Evolutionary conservation across 495 filamentous ascomycete genomes (phyloP).

Genomic region (Lasiosphaeris hirsuta): DNA sequence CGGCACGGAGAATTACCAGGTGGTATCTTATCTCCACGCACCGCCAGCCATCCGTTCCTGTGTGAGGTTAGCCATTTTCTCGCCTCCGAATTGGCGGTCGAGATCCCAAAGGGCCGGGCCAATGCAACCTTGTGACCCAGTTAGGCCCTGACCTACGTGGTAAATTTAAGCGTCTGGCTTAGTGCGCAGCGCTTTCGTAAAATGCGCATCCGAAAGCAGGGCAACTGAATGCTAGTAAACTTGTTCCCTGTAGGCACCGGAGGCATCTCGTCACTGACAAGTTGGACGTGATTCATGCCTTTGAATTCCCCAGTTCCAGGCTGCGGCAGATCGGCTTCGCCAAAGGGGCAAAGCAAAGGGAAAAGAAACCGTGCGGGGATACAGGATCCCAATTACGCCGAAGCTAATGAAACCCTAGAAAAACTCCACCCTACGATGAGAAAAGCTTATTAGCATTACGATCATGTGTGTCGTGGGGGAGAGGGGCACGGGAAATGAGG

Average conservation of each 20-base stretch:
- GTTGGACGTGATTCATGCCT: neutral
- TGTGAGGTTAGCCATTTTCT: neutral
- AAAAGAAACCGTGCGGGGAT: neutral
- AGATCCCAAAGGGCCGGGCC: constrained; percentile 1
- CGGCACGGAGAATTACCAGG: constrained; percentile 1
- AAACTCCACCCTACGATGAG: too few species aligned
- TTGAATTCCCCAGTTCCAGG: constrained; percentile 1
- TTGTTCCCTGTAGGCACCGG: neutral
- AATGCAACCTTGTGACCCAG: constrained; percentile 8
- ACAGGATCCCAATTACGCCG: neutral
- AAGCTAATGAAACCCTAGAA: too few species aligned
- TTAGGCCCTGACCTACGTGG: too few species aligned
- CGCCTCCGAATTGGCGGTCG: neutral
- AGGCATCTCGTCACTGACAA: neutral
- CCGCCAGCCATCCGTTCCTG: neutral
- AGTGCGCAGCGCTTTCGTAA: too few species aligned
- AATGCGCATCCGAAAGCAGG: too few species aligned
- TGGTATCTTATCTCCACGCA: neutral
- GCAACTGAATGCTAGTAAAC: too few species aligned
- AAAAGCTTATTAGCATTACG: too few species aligned
- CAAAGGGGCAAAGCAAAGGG: neutral
- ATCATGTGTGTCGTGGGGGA: too few species aligned
- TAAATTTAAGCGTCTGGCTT: too few species aligned
- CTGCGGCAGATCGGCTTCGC: constrained; percentile 12
- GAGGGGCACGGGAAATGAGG: too few species aligned